Conservation (phyloP, 257 asterid species). For the Forsythia suspensa region DNA sequence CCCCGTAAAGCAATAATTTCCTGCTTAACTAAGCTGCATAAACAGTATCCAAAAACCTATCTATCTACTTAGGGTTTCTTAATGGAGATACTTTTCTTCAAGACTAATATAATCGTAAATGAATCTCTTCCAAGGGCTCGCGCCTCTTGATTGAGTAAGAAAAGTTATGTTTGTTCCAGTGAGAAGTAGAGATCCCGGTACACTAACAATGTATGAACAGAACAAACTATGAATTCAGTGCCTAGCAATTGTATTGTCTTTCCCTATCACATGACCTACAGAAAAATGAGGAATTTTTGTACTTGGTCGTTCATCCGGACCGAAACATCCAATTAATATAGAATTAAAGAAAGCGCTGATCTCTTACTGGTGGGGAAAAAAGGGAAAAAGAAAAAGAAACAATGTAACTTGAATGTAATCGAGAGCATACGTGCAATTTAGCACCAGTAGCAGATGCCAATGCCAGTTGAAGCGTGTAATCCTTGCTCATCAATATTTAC, state of each 20-base stretch:
- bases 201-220: constrained; percentile 45
- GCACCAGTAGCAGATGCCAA: constrained; percentile 75
- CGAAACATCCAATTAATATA: constrained; percentile 23
- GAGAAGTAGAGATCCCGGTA: constrained; percentile 40
- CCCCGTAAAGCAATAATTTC: neutral
- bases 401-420: neutral
- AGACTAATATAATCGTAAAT: constrained; percentile 84
- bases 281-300: constrained; percentile 37
- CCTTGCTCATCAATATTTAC: constrained; percentile 15
- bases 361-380: neutral
- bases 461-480: constrained; percentile 67
- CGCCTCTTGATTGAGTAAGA: constrained; percentile 55
- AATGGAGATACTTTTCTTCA: constrained; percentile 35
- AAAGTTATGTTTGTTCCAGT: constrained; percentile 39
- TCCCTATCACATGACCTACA: constrained; percentile 54
- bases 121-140: constrained; percentile 50
- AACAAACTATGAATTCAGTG: constrained; percentile 86
- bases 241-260: constrained; percentile 78
- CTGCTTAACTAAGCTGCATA: neutral
- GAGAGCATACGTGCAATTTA: constrained; percentile 54
- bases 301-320: constrained; percentile 46
- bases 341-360: neutral
- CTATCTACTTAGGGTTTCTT: neutral
- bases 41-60: neutral
- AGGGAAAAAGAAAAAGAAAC: neutral